Evolutionary conservation across 2,329 filamentous ascomycete species (phyloP), one percentile per base, ranked within the genome.

Genomic region (Talaromyces pinophilus): DNA sequence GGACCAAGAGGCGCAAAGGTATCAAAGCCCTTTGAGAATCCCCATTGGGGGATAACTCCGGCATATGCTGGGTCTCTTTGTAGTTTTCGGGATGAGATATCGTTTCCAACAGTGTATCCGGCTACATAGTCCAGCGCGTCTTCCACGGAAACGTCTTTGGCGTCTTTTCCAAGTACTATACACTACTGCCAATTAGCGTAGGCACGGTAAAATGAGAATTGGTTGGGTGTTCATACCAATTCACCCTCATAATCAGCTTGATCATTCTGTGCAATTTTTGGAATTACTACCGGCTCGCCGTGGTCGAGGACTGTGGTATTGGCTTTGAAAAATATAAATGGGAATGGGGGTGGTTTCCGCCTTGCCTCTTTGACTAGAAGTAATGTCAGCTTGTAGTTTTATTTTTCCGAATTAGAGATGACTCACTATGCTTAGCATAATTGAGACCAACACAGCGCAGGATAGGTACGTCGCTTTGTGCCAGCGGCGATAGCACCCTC

Each of bases 241-340:
- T 92, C 90, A 73, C 88, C 90, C 77, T 93, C 90, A 76, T 92
- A 92, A 77, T 92, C 90, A 0, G 87, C 86, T 15, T 79, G 79
- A 38, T 82, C 83, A 65, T 87, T 81, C 76, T 91, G 90, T 0
- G 88, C 89, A 66, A 89, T 80, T 6, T 79, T 73, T 10, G 87
- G 87, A 59, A 92, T 82, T 2, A 87, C 86, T 54, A 91, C 87
- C 0, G 85, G 79, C 65, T 86, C 84, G 2, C 79, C 81, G 1
- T 89, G 88, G 10, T 88, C 88, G 0, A 83, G 76, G 8, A 92
- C 80, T 1, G 88, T 80, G 3, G 88, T 90, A 8, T 81, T 75
- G 8, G 90, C 88, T 75, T 91, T 91, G 79, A 88, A 87, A 77
- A 92, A 92, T 38, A 92, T 79, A 22, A 90, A 84, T 1, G 90